Evolutionary conservation across 1,139 yeast species (phyloP).

Genomic region (Diutina mesorugosa): DNA sequence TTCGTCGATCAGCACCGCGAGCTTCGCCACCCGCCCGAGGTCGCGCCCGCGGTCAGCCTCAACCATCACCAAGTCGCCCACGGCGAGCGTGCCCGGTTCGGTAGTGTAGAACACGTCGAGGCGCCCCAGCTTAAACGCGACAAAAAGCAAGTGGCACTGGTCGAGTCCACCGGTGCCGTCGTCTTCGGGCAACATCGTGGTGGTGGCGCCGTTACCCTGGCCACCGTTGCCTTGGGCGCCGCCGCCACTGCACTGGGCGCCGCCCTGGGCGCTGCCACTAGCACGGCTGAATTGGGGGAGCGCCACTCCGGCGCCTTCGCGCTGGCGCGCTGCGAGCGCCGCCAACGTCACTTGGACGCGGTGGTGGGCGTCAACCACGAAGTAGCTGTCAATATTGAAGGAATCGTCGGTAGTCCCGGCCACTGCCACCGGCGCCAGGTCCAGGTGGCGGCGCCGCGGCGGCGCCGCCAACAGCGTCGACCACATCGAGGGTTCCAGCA

Average conservation of each 20-base stretch:
- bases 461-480: neutral
- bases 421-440: conserved; percentile 9
- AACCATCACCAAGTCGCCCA: conserved; percentile 78
- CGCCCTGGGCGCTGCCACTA: conserved; percentile 9
- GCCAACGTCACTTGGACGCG: conserved; percentile 21
- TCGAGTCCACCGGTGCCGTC: conserved; percentile 16
- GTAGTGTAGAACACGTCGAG: conserved; percentile 63
- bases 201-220: neutral
- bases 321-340: conserved; percentile 8
- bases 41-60: conserved; percentile 98
- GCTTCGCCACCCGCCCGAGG: conserved; percentile 64
- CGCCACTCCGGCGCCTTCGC: conserved; percentile 17
- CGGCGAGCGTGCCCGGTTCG: conserved; percentile 30
- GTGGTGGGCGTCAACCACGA: conserved; percentile 26
- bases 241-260: neutral
- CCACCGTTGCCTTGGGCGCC: neutral
- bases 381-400: conserved; percentile 14
- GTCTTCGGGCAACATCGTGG: neutral
- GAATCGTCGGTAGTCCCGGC: conserved; percentile 7
- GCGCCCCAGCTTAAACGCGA: conserved; percentile 79
- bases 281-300: conserved; percentile 24
- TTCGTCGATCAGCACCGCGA: conserved; percentile 56
- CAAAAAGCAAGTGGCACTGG: conserved; percentile 38
- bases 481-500: neutral
- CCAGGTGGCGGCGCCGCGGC: neutral